Evolutionary conservation across 2,329 filamentous ascomycete species (phyloP).

Genomic region (Scolecobasidium constrictum): DNA sequence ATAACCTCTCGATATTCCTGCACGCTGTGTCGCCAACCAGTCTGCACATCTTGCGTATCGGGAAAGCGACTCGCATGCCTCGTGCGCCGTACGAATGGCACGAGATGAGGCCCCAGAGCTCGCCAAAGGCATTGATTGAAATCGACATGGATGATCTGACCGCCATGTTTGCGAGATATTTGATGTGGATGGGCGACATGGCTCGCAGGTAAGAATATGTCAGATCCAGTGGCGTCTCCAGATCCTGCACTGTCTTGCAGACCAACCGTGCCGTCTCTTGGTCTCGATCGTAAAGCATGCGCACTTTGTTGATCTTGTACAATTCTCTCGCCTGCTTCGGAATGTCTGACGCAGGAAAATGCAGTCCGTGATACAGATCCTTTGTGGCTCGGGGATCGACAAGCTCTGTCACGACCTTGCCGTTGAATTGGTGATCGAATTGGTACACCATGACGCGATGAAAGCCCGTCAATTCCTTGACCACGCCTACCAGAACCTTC

Average conservation of each 20-base stretch:
- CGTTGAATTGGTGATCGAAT: slow-evolving; percentile 74
- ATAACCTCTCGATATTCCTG: slow-evolving; percentile 76
- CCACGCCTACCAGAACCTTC: slow-evolving; percentile 71
- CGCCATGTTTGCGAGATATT: slow-evolving; percentile 80
- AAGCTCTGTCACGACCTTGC: slow-evolving; percentile 76
- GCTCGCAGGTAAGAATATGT: slow-evolving; percentile 76
- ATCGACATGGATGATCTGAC: slow-evolving; percentile 94
- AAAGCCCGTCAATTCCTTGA: slow-evolving; percentile 84
- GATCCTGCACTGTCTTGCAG: slow-evolving; percentile 62
- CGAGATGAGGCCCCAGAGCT: slow-evolving; percentile 80
- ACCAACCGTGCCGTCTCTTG: slow-evolving; percentile 70
- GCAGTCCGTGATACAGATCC: slow-evolving; percentile 76
- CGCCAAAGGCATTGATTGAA: slow-evolving; percentile 74
- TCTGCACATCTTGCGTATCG: slow-evolving; percentile 84
- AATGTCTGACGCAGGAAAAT: slow-evolving; percentile 83
- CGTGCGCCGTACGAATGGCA: slow-evolving; percentile 69
- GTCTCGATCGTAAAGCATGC: slow-evolving; percentile 76
- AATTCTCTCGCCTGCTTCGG: slow-evolving; percentile 78
- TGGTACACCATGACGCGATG: slow-evolving; percentile 91
- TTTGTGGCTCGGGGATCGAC: slow-evolving; percentile 70
- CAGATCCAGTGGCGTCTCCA: slow-evolving; percentile 68
- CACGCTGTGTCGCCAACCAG: slow-evolving; percentile 78
- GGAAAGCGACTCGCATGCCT: slow-evolving; percentile 86
- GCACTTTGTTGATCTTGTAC: slow-evolving; percentile 83
- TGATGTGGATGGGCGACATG: slow-evolving; percentile 83